Evolutionary conservation across 2,329 filamentous ascomycete species (phyloP).

Genomic region (Dichotomopilus funicola): DNA sequence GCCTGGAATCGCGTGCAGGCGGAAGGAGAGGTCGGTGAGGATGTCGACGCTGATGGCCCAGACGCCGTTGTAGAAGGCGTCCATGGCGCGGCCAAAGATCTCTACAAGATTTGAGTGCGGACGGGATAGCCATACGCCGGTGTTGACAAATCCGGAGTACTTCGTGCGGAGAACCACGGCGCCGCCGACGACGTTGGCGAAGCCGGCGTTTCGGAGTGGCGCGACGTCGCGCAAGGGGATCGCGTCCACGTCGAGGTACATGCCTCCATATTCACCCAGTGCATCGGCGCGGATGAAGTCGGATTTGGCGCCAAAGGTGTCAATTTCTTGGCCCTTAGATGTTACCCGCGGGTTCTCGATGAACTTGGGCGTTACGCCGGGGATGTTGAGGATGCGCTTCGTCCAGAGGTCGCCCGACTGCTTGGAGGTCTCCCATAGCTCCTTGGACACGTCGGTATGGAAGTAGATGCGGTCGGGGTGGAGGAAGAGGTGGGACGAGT

Average conservation of each 20-base stretch:
- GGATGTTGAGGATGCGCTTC: slow-evolving; percentile 18
- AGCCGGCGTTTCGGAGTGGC: slow-evolving; percentile 21
- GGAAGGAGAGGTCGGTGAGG: slow-evolving; percentile 24
- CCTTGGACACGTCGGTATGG: slow-evolving; percentile 23
- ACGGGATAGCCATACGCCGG: slow-evolving; percentile 14
- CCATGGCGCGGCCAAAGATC: slow-evolving; percentile 16
- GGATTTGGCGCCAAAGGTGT: slow-evolving; percentile 21
- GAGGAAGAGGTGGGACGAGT: slow-evolving; percentile 22
- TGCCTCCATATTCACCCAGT: slow-evolving; percentile 23
- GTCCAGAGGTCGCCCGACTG: slow-evolving; percentile 21
- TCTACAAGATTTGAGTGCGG: slow-evolving; percentile 16
- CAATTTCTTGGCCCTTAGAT: slow-evolving; percentile 16
- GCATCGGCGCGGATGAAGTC: slow-evolving; percentile 26
- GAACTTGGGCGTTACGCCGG: slow-evolving; percentile 15
- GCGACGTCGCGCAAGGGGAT: slow-evolving; percentile 22
- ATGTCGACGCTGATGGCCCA: slow-evolving; percentile 23
- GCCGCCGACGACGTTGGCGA: slow-evolving; percentile 25
- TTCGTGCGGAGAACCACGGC: slow-evolving; percentile 16
- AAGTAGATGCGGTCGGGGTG: slow-evolving; percentile 23
- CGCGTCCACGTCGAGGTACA: slow-evolving; percentile 28
- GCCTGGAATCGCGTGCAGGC: slow-evolving; percentile 18
- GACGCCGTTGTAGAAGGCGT: slow-evolving; percentile 22
- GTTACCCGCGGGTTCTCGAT: slow-evolving; percentile 16
- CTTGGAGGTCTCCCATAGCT: slow-evolving; percentile 13
- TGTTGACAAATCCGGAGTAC: slow-evolving; percentile 16